Percentiles rank a stretch among this genome's conserved stretches.
phyloP scores from a whole-genome alignment of 331 rosid genomes.

The Stylosanthes scabra region DNA sequence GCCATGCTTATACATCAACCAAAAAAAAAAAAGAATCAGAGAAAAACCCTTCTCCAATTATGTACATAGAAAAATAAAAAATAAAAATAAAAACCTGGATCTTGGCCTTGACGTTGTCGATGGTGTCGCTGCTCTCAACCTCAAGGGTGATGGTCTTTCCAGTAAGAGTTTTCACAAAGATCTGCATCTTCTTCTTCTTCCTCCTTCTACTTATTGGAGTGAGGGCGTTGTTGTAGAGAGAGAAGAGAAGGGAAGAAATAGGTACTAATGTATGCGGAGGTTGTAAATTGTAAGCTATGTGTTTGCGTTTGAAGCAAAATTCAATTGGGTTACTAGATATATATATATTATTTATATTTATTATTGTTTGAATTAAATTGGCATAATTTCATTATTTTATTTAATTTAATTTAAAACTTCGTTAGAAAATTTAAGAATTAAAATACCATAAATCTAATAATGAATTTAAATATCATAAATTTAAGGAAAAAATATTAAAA shows the following conservation, averaged over 20 bases:
- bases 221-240: not conserved
- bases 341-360: too few relatives aligned
- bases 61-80: not conserved
- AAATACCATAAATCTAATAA: too few relatives aligned
- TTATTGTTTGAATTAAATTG: too few relatives aligned
- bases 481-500: too few relatives aligned
- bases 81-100: slow-evolving; percentile 62
- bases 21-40: slow-evolving; percentile 10
- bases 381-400: too few relatives aligned
- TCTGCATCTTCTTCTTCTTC: slow-evolving; percentile 68
- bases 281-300: slow-evolving; percentile 25
- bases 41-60: too few relatives aligned
- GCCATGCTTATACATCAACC: not conserved
- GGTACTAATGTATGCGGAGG: not conserved
- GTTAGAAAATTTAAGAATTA: too few relatives aligned
- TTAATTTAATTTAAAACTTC: too few relatives aligned
- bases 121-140: slow-evolving; percentile 97
- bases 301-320: not conserved
- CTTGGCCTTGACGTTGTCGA: slow-evolving; percentile 95
- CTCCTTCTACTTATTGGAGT: not conserved
- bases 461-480: too few relatives aligned
- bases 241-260: too few relatives aligned
- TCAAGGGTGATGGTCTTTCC: slow-evolving; percentile 97
- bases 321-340: too few relatives aligned
- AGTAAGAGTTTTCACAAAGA: slow-evolving; percentile 90